A percentile compares a stretch with the other conserved stretches of the same genome.
These are phyloP conservation scores for Metschnikowia proteae DNA, from an alignment of 805 yeast genomes.

Conservation along the genomic window DNA sequence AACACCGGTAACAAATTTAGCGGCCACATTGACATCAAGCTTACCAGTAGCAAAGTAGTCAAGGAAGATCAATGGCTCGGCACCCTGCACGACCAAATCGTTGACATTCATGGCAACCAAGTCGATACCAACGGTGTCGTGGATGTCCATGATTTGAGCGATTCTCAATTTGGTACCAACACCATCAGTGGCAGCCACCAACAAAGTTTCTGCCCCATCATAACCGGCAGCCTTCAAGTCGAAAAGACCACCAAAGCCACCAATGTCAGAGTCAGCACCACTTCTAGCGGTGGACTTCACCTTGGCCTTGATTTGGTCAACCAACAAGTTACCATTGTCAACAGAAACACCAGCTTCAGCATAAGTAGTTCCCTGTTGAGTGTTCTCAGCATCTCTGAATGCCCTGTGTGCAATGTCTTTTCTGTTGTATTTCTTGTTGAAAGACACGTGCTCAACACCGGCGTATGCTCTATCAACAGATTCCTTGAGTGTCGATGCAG, in stretches of 20 bases:
- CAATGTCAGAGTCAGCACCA: constrained; percentile 97
- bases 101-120: constrained; percentile 99
- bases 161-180: constrained; percentile 96
- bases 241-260: constrained; percentile 97
- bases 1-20: constrained; percentile 89
- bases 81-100: constrained; percentile 97
- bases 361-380: constrained; percentile 60
- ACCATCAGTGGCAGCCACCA: constrained; percentile 98
- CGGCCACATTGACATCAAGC: constrained; percentile 77
- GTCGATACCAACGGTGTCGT: constrained; percentile 98
- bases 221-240: constrained; percentile 89
- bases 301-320: constrained; percentile 82
- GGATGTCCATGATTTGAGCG: constrained; percentile 85
- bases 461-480: constrained; percentile 84
- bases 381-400: constrained; percentile 51
- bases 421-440: constrained; percentile 77
- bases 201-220: constrained; percentile 68
- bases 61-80: constrained; percentile 91
- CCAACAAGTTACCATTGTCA: constrained; percentile 88
- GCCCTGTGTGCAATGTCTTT: constrained; percentile 96
- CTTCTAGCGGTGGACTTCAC: constrained; percentile 91
- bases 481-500: constrained; percentile 65
- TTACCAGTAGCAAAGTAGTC: constrained; percentile 97
- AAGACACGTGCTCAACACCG: constrained; percentile 75
- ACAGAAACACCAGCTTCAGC: constrained; percentile 97